Evolutionary conservation across 1,139 yeast species (phyloP), one percentile per base, ranked within the genome.

Genomic region (Sugiyamaella neomexicana): DNA sequence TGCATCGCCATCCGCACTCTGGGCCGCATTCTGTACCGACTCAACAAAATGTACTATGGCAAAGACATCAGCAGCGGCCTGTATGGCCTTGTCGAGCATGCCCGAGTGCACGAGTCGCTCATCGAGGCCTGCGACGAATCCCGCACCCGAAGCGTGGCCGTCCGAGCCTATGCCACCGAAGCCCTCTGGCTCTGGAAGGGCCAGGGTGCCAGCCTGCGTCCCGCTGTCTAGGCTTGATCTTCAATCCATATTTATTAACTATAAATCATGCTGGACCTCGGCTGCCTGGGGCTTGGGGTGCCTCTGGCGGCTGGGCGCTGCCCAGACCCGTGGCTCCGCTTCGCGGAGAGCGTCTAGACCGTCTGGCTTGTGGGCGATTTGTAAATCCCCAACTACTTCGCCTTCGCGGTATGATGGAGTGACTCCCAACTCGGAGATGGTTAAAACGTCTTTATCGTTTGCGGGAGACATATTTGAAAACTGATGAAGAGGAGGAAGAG

Each of bases 111-210:
- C n/a, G 93, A 88, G 20, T 76, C 89, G 0, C 69, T 93, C 31
- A 75, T 82, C 43, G 87, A 85, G 55, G 89, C 93, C 8, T 81
- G 95, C 0, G 86, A 86, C 62, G 97, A 89, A 55, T 68, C 70
- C 10, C 74, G 72, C 50, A 85, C 93, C 0, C 75, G 73, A 27
- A 88, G 88, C 66, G 60, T 91, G 44, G 87, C 93, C 29, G 91
- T 91, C 2, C 76, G 90, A 59, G 87, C 82, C 61, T 88, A 90
- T 66, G 97, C 98, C 1, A 79, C 88, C 20, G 99, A 93, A 62
- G 97, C 98, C 0, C 76, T 93, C 43, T 93, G 98, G 97, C 75
- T 91, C 52, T 89, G 96, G 93, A 84, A 79, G 20, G 53, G 88
- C n/a, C 88, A 88, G 3, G 90, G 90, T 1, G 73, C 71, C n/a